Evolutionary conservation across 1,284 basidiomycete species (phyloP), one percentile per base, ranked within the genome.

Genomic region (Malassezia sympodialis): DNA sequence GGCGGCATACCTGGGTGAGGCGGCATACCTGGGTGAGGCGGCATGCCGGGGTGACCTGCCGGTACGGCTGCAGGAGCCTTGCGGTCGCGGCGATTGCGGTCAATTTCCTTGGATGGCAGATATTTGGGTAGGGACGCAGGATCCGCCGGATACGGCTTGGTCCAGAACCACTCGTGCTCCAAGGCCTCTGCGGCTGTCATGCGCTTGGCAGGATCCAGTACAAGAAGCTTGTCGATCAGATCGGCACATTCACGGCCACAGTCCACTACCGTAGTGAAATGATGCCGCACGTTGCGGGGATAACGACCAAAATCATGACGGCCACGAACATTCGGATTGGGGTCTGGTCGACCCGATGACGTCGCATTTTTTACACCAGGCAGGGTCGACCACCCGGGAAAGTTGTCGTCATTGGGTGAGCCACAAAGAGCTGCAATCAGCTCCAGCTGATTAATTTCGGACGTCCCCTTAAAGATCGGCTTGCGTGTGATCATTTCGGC

Each of bases 401-500:
- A 79, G 21, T 60, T 71, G 14, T 67, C 81, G 57, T 88, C 83
- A 61, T 84, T 87, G 0, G 90, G 88, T 12, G 86, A 83, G 1
- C 90, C 90, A 66, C 89, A 90, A n/a, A 91, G 78, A 55, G 82
- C 78, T 79, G 88, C 90, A 56, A 99, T 96, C 74, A 84, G 84
- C 69, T 86, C 83, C 8, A 94, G 77, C 75, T 98, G 94, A 75
- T 94, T 87, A 23, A 90, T 78, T 70, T 98, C 94, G 14, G 85
- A 85, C 7, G 81, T 82, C 15, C 93, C 93, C 8, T 85, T 84
- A 55, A 98, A 81, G 58, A 99, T 88, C 0, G 94, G 91, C 55
- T 82, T 80, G 44, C 85, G 82, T 60, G 82, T 81, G 75, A 90
- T 91, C 90, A 98, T 96, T 76, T 98, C 93, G 23, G 87, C 93